Evolutionary conservation across 768 basidiomycete species (phyloP), one percentile per base, ranked within the genome.

Genomic region (Cystobasidium ongulense): DNA sequence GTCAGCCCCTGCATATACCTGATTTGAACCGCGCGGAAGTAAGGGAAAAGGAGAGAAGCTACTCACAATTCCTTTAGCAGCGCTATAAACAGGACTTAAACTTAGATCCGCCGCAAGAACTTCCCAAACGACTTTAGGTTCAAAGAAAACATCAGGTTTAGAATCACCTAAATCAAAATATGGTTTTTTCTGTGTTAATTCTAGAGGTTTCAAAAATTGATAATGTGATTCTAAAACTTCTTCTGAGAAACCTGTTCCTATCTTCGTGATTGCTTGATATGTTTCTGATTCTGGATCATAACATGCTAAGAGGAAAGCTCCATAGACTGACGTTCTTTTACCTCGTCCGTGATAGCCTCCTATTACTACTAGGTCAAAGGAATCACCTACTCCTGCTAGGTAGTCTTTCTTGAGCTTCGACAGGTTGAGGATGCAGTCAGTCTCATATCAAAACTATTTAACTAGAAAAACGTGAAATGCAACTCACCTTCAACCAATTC

Each of bases 281-380:
- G 91, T 90, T 81, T 97, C 95, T 23, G 89, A 85, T 77, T 98
- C 96, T 72, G 88, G 84, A 81, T 99, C 96, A 80, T 92, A 98
- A 82, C 95, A 97, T 8, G 96, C 96, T 41, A 99, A 86, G 27
- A 98, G 86, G 86, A 96, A 98, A 15, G 96, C 96, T 63, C 96
- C 96, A 80, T 98, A 99, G 33, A 96, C 91, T 80, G 91, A 90
- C 33, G 95, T 96, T 66, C 96, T 89, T 81, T 99, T 99, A 72
- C 96, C 96, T 82, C 95, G 93, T 75, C 96, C 96, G 77, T 94
- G 90, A 82, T 98, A 98, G 18, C 88, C 96, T 8, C 96, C 96
- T 11, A 99, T 88, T n/a, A 98, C 96, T 61, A 95, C 92, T 4
- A 99, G 86, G 80, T 99, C 96, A 63, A 98, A 87, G 0, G 95